Evolutionary conservation across 495 filamentous ascomycete species (phyloP), one percentile per base, ranked within the genome.

Genomic region (Clavariopsis aquatica): DNA sequence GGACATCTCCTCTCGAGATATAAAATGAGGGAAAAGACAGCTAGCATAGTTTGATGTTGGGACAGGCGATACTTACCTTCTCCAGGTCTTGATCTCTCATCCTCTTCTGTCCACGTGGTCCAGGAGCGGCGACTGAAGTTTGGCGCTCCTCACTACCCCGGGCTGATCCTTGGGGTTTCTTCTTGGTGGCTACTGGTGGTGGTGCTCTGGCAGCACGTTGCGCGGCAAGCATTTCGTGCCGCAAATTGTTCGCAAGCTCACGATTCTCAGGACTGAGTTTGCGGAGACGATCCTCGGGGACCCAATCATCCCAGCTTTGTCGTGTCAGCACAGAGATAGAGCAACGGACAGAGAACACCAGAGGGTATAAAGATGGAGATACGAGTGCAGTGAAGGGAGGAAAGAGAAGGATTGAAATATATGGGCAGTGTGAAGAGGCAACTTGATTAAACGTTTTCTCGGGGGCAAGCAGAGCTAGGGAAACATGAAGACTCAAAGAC

Each of bases 241-340:
- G 80, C 0, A 91, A 81, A 69, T 85, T 83, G 45, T 77, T 72
- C n/a, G 92, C 91, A 8, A 96, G 83, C 65, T 91, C 89, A 71
- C 88, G 87, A 75, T 98, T 97, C 78, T 98, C 94, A 38, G 96
- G 91, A 36, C 86, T 96, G 76, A 91, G 87, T 80, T 97, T 97
- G 60, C 93, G 87, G 15, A 98, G 86, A 57, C 94, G 91, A 75
- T 98, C 94, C 75, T 93, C 87, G 9, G 90, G 86, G 41, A 98
- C 94, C 92, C 93, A 98, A 80, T 98, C 94, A 79, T 98, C 94
- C 94, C 94, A 98, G 49, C 89, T 91, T 68, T 23, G 17, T 24
- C 24, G 34, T 63, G 36, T 63, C 20, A 66, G 57, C 54, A 24
- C 56, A 27, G 12, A 12, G 47, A 17, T 46, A 7, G 52, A 15